Base-by-base conservation (phyloP, 1,139 yeast species). In the Magnusiomyces starmeri region DNA sequence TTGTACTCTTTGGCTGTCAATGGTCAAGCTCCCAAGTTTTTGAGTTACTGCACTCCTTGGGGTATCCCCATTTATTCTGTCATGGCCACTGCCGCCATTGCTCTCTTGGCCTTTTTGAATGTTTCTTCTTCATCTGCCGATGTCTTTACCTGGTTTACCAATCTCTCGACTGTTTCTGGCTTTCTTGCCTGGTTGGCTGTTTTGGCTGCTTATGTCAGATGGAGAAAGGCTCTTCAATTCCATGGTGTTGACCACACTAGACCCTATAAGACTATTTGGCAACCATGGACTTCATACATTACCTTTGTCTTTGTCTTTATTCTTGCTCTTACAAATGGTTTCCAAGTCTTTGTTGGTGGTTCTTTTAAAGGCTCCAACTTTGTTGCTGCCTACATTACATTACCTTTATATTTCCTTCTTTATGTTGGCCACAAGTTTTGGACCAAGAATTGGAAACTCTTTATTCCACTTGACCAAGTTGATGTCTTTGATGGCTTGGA, bases 321-420 rank as follows among this genome's bases (percentile, higher is more conserved):
- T 12, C 71, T 83, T 58, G 78, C 79, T 35, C 71, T 85, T 60
- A 74, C 86, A 56, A 90, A 85, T 70, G 95, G 95, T 27, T 85
- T 78, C 68, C 68, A 73, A 1, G 79, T 78, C 1, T 83, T 83
- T 70, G 80, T 77, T 51, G 72, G 75, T 54, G 78, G 75, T 18
- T 51, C 70, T 44, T 74, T 83, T 62, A 72, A 69, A 48, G 85
- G 77, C 1, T 64, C 78, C 4, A 71, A 70, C 46, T 79, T 80
- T 66, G 77, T 80, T 62, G 71, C 73, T 59, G 70, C 75, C 54
- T 79, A 79, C 64, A 65, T 80, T 62, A 79, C 82, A 51, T 68
- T 75, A 48, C 76, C 76, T 24, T 72, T 80, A 48, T 75, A 77
- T 62, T 51, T 75, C 7, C 65, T 65, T 12, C 69, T 75, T 57